Percentiles rank a stretch among this genome's conserved stretches.
These are phyloP conservation scores for Boletellus ananas DNA, from an alignment of 768 basidiomycete species.

Conservation along the genomic window DNA sequence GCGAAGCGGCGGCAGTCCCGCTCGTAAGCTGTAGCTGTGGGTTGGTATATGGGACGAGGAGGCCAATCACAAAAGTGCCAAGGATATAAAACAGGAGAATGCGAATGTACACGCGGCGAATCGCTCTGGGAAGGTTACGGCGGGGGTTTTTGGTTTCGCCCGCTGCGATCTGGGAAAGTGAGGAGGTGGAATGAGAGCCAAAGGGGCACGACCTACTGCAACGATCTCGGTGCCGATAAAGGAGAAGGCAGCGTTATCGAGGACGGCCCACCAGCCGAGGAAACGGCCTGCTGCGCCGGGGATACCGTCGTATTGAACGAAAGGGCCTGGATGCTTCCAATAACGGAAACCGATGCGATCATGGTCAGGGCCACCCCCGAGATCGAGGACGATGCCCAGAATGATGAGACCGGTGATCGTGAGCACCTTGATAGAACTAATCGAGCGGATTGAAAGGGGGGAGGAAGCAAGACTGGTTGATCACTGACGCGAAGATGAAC, in stretches of 20 bases:
- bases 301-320: slow-evolving; percentile 67
- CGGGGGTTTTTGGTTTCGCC: slow-evolving; percentile 91
- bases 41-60: slow-evolving; percentile 76
- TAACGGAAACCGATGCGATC: slow-evolving; percentile 60
- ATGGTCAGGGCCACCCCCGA: slow-evolving; percentile 83
- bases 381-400: slow-evolving; percentile 71
- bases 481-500: slow-evolving; percentile 70
- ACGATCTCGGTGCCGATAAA: slow-evolving; percentile 95
- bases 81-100: slow-evolving; percentile 79
- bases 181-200: not conserved
- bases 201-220: slow-evolving; percentile 50
- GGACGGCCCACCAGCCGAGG: slow-evolving; percentile 63
- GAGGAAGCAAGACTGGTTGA: not conserved
- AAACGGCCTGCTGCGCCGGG: slow-evolving; percentile 72
- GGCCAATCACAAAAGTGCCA: slow-evolving; percentile 71
- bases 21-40: slow-evolving; percentile 44
- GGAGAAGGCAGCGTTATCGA: slow-evolving; percentile 89
- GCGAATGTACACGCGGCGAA: slow-evolving; percentile 64
- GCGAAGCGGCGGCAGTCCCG: slow-evolving; percentile 68
- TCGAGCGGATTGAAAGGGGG: not conserved
- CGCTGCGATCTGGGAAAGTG: slow-evolving; percentile 61
- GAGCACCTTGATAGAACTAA: slow-evolving; percentile 81
- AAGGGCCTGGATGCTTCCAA: slow-evolving; percentile 89
- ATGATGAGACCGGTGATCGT: slow-evolving; percentile 72
- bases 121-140: slow-evolving; percentile 53